Percentiles rank a stretch among this genome's conserved stretches.
phyloP scores from a whole-genome alignment of 1,284 basidiomycete species.

The Irpex rosettiformis region DNA sequence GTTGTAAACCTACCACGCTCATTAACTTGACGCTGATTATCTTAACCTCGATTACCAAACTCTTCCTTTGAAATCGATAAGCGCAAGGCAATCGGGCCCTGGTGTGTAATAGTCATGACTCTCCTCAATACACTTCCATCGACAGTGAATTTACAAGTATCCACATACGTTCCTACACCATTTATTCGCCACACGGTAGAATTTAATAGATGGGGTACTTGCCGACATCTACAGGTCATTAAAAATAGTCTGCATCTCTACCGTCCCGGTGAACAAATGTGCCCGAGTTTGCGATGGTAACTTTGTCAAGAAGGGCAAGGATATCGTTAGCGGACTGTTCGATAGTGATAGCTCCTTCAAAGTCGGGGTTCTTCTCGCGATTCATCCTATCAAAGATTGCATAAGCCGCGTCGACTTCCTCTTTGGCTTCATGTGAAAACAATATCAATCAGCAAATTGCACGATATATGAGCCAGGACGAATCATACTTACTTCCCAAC shows the following conservation, averaged over 20 bases:
- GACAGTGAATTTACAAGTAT: too few relatives aligned
- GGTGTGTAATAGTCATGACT: too few relatives aligned
- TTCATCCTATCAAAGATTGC: constrained; percentile 1
- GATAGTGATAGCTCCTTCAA: neutral
- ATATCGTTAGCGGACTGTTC: neutral
- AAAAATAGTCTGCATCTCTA: neutral
- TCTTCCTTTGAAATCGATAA: too few relatives aligned
- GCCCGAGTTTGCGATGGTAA: neutral
- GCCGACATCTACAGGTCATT: neutral
- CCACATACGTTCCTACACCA: too few relatives aligned
- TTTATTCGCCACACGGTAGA: too few relatives aligned
- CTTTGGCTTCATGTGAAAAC: neutral
- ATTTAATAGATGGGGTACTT: too few relatives aligned
- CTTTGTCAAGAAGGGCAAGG: neutral
- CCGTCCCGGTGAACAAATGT: neutral
- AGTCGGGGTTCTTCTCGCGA: neutral
- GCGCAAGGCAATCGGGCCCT: too few relatives aligned
- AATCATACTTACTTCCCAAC: neutral
- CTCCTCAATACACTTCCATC: too few relatives aligned
- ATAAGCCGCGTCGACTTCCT: neutral
- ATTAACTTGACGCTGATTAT: too few relatives aligned
- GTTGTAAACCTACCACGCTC: too few relatives aligned
- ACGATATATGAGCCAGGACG: neutral
- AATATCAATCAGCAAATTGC: neutral
- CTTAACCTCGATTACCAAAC: too few relatives aligned